phyloP scores from a whole-genome alignment of 2,329 filamentous ascomycete genomes.

The Colletotrichum incanum region DNA sequence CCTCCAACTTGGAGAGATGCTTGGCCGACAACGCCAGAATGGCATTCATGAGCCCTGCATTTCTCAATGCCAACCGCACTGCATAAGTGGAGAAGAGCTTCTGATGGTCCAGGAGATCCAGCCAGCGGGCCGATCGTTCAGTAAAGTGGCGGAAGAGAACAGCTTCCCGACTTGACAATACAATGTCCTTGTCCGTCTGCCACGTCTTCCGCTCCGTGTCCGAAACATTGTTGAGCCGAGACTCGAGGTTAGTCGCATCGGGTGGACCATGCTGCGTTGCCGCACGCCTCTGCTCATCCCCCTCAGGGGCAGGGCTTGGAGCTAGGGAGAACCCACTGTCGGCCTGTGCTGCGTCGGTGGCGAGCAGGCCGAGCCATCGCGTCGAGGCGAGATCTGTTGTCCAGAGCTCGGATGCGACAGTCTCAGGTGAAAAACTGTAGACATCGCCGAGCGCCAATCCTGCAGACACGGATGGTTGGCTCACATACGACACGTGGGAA shows the following conservation, averaged over 20 bases:
- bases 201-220: slow-evolving; percentile 48
- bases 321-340: slow-evolving; percentile 51
- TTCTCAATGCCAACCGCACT: slow-evolving; percentile 60
- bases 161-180: slow-evolving; percentile 47
- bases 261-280: slow-evolving; percentile 10
- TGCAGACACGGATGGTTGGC: slow-evolving; percentile 25
- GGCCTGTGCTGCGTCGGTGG: slow-evolving; percentile 52
- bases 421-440: slow-evolving; percentile 47
- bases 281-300: slow-evolving; percentile 21
- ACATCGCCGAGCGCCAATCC: slow-evolving; percentile 36
- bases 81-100: slow-evolving; percentile 53
- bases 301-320: slow-evolving; percentile 43
- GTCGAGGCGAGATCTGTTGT: slow-evolving; percentile 51
- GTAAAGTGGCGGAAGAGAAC: slow-evolving; percentile 50
- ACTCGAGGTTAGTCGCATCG: slow-evolving; percentile 21
- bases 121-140: slow-evolving; percentile 45
- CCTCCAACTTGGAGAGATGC: slow-evolving; percentile 50
- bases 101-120: slow-evolving; percentile 53
- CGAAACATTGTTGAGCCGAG: slow-evolving; percentile 30
- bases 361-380: slow-evolving; percentile 52
- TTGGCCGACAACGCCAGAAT: slow-evolving; percentile 70
- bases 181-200: slow-evolving; percentile 47
- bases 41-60: slow-evolving; percentile 71
- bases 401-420: slow-evolving; percentile 48
- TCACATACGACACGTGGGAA: slow-evolving; percentile 16